Conservation (phyloP, 2,329 filamentous ascomycete species). For the Xylaria sp. region DNA sequence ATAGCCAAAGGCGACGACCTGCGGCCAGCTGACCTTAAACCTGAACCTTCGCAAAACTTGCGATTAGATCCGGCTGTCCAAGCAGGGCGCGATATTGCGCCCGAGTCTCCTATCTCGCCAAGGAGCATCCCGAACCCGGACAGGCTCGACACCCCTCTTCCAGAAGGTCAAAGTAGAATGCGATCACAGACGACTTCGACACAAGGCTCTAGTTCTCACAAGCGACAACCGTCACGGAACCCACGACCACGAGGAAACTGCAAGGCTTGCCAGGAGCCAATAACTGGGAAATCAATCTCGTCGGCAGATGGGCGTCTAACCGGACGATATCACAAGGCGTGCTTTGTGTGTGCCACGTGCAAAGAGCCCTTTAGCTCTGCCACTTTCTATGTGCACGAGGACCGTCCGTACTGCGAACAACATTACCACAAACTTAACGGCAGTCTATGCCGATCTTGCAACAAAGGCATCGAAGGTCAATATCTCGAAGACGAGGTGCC, state of each 20-base stretch:
- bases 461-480: conserved; percentile 88
- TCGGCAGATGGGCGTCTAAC: conserved; percentile 92
- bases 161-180: conserved; percentile 40
- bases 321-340: conserved; percentile 93
- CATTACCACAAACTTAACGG: conserved; percentile 94
- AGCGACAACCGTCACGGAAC: conserved; percentile 52
- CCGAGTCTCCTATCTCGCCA: conserved; percentile 41
- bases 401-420: conserved; percentile 88
- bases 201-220: conserved; percentile 48
- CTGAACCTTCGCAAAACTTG: conserved; percentile 35
- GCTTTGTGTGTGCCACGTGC: conserved; percentile 92
- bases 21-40: conserved; percentile 22
- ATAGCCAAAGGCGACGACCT: conserved; percentile 26
- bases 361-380: conserved; percentile 81
- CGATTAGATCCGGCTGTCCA: conserved; percentile 49
- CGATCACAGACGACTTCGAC: conserved; percentile 36
- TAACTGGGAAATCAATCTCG: conserved; percentile 91
- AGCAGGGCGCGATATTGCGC: conserved; percentile 30
- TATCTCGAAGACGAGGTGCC: conserved; percentile 84
- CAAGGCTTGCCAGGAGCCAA: conserved; percentile 80
- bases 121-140: conserved; percentile 24
- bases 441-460: conserved; percentile 83
- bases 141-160: conserved; percentile 39
- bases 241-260: conserved; percentile 75
- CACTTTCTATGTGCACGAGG: conserved; percentile 90